Evolutionary conservation across 2,329 filamentous ascomycete species (phyloP), one percentile per base, ranked within the genome.

Genomic region (Xylariomycetidae sp.): DNA sequence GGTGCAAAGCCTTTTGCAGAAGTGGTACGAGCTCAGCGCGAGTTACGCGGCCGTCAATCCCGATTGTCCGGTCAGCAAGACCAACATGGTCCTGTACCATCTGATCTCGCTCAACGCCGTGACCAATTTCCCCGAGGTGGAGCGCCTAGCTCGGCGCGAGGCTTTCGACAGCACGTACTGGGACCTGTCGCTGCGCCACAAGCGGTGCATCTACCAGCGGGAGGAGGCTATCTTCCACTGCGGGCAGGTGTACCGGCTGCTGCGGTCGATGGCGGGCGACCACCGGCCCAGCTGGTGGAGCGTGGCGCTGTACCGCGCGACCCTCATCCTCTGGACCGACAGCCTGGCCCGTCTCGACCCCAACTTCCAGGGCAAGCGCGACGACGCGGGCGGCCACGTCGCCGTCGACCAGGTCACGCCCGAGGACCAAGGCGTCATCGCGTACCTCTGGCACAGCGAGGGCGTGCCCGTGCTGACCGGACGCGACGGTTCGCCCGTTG

Each of bases 211-310:
- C 44, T 72, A 71, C 36, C 70, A 79, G 46, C 68, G 74, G 13
- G 73, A 79, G 46, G 77, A 84, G 47, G 72, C 79, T 14, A 61
- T 82, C 31, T 79, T 79, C 55, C 82, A 85, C 53, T 78, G 75
- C 41, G 80, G 80, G 1, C 82, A 86, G 56, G 70, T 85, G 4
- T 61, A 83, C 27, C 69, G 77, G 4, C 64, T 83, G 9, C 58
- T 85, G 25, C 66, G 72, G 6, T 61, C 64, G 11, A 83, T 85
- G 72, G 69, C 75, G 3, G 60, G 63, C 18, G 71, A 77, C 30
- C 66, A 73, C 3, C 71, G 79, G 15, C 82, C 82, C 5, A 73
- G 70, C 23, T 87, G 82, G 82, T 86, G 81, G 81, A 64, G 77
- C n/a, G 74, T 70, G 2, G 81, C 80, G 3, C 63, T 85, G 25